phyloP scores from a whole-genome alignment of 1,284 basidiomycete species.

The Ganoderma lingzhi region DNA sequence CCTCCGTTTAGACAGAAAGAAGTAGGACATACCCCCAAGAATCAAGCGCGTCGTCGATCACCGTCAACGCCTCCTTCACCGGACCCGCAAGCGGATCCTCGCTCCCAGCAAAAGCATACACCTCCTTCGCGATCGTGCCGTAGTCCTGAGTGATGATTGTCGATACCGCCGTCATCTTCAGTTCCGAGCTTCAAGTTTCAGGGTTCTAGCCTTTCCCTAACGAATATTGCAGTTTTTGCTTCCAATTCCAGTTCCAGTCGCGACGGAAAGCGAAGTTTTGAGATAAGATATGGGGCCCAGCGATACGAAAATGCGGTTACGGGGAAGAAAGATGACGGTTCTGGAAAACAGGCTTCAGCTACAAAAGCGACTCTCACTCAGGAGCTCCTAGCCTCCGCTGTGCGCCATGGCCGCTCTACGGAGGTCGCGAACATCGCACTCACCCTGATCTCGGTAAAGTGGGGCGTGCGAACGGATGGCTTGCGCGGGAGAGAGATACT shows the following conservation, averaged over 20 bases:
- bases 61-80: constrained; percentile 79
- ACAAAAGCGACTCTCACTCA: neutral
- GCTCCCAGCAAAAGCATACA: constrained; percentile 65
- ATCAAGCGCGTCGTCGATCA: constrained; percentile 81
- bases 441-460: neutral
- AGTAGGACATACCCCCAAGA: constrained; percentile 72
- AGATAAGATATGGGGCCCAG: neutral
- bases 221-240: neutral
- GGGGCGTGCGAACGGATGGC: neutral
- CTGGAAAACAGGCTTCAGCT: neutral
- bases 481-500: neutral
- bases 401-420: neutral
- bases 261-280: neutral
- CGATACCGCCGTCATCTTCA: neutral
- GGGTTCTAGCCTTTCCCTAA: neutral
- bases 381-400: neutral
- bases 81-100: constrained; percentile 62
- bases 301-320: neutral
- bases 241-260: neutral
- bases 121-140: constrained; percentile 55
- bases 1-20: constrained; percentile 15
- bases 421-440: neutral
- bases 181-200: neutral
- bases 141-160: constrained; percentile 30
- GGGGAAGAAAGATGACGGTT: neutral